Conservation (phyloP, 345 rosid genomes). For the Gossypioides kirkii region DNA sequence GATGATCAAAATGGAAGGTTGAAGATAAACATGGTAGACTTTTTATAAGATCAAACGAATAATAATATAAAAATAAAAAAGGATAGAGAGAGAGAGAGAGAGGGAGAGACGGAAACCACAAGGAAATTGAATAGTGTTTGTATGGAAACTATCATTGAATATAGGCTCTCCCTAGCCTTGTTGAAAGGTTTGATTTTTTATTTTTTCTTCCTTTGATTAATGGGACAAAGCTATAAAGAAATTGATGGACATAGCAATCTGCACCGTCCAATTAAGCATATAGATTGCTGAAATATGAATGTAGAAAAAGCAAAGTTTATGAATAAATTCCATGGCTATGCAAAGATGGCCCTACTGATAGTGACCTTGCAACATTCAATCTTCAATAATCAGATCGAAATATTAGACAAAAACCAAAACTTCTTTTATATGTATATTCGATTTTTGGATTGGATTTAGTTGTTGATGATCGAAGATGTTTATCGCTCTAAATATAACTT, state of each 20-base stretch:
- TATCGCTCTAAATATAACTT: too few relatives aligned
- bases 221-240: constrained; percentile 1
- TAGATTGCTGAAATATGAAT: not conserved
- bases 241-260: not conserved
- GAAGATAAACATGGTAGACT: constrained; percentile 13
- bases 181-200: not conserved
- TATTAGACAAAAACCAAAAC: not conserved
- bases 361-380: constrained; percentile 1
- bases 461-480: too few relatives aligned
- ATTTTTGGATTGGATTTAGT: too few relatives aligned
- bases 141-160: constrained; percentile 38
- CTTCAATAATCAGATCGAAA: not conserved
- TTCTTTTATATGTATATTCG: too few relatives aligned
- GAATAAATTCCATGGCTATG: constrained; percentile 5
- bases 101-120: constrained; percentile 31
- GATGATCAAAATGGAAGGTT: not conserved
- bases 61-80: not conserved
- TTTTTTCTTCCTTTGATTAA: not conserved
- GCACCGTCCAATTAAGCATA: constrained; percentile 5
- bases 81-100: constrained; percentile 6
- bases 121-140: constrained; percentile 22
- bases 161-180: not conserved
- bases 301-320: not conserved
- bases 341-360: constrained; percentile 1
- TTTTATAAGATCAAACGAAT: constrained; percentile 17